Evolutionary conservation across 2,329 filamentous ascomycete genomes (phyloP), one percentile per base, ranked within the genome.

Genomic region (Teratosphaeria destructans): DNA sequence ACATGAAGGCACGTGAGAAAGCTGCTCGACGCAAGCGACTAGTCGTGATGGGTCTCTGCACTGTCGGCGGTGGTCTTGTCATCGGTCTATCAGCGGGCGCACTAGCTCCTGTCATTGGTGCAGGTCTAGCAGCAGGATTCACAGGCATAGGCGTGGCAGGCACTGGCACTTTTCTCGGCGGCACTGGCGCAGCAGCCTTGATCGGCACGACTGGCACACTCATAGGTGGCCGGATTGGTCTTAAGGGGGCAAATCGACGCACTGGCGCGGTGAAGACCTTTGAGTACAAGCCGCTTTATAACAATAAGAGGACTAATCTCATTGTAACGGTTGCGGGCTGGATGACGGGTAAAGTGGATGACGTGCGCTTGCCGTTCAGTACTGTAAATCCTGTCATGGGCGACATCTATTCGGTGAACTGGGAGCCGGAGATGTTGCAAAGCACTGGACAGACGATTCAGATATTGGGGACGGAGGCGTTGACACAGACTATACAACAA

Each of bases 361-460:
- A 99, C 73, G 92, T 99, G 56, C 89, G 94, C 61, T 76, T 99
- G 69, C 94, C 94, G 7, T 99, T 89, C 75, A 96, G 91, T 77
- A 99, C 95, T 0, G 88, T 99, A 6, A 92, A 99, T 73, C 90
- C 95, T 0, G 84, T 97, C 63, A 99, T 99, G 94, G 94, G 94
- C 12, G 94, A 99, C 71, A 86, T 99, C 16, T 99, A 99, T 76
- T 96, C 93, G 0, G 87, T 99, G 11, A 79, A 95, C 60, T 99
- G 94, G 92, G 94, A 99, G 74, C 95, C 94, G 3, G 94, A 99
- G 71, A 95, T 99, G 92, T 82, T 99, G 71, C 87, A 85, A 67
- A 96, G 90, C 74, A 99, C 96, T 87, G 94, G 94, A 82, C 90
- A 94, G 72, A 99, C 94, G 54, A 97, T 99, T 69, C 96, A 96